Base-by-base conservation (phyloP, 2,329 filamentous ascomycete genomes). In the Colletotrichum sidae region DNA sequence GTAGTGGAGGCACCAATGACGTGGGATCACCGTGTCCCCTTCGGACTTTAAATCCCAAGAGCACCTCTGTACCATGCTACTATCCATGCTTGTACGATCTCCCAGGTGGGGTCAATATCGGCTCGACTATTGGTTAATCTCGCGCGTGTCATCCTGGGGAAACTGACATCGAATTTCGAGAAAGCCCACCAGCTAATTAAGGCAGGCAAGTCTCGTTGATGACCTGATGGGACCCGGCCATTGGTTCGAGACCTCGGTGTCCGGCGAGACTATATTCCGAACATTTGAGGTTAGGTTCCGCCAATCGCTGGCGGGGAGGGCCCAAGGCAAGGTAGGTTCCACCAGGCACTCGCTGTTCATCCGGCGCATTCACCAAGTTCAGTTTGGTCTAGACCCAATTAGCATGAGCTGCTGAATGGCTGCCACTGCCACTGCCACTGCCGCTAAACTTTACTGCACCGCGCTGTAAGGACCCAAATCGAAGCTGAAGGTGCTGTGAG, bases 51-150 rank as follows among this genome's bases (percentile, higher is more conserved):
- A 17, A 17, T 38, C 8, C 17, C 34, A 37, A 5, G 41, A 25
- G 57, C 49, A 46, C 41, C 37, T 45, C 25, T 42, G 60, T 64
- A 44, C 42, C 42, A 13, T 44, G 34, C 17, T 25, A 25, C 25
- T 4, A 25, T 25, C 25, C 25, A 25, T 35, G 42, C 37, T 52
- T 9, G 10, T 12, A 35, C 25, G 25, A 25, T 25, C 25, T 25
- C 25, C 25, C 25, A 42, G 37, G 52, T 57, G 63, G 62, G 50
- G 25, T 57, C 17, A 8, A 9, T 42, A 37, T 6, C 11, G n/a
- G 15, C 37, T 15, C 46, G 12, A 33, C 44, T 37, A 66, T 66
- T 66, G 63, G 63, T 17, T 49, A 58, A 66, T 66, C 63, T 66
- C 59, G 52, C 47, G 46, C 42, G 17, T 46, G 47, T 44, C 25